A percentile compares a stretch with the other conserved stretches of the same genome.
These are phyloP conservation scores for Cryptosporidium bovis DNA, from an alignment of 169 alveolate species.

Conservation along the genomic window DNA sequence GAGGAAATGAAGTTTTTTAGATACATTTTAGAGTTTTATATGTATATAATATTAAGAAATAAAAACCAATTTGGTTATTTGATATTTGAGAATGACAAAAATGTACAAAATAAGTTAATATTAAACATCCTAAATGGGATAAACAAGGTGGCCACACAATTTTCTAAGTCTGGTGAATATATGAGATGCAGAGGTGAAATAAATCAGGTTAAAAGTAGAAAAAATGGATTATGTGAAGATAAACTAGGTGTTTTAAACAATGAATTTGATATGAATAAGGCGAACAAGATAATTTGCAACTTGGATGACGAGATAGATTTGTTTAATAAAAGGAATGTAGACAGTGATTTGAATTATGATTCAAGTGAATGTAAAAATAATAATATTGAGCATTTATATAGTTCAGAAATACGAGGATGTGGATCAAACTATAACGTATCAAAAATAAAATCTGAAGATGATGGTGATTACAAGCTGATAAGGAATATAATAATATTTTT, in stretches of 20 bases:
- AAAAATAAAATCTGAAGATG: neutral
- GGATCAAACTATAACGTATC: no score
- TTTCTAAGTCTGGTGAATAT: neutral
- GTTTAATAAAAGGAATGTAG: no score
- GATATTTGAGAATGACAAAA: neutral
- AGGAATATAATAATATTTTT: conserved; percentile 25
- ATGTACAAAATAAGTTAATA: neutral
- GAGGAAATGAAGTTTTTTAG: conserved; percentile 8
- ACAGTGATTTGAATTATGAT: no score
- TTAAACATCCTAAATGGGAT: conserved; percentile 37
- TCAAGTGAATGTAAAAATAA: no score
- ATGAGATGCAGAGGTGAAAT: neutral
- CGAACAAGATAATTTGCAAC: no score
- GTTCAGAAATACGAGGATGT: no score
- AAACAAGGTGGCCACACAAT: neutral
- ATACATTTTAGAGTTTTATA: conserved; percentile 32
- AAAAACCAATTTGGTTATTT: conserved; percentile 3
- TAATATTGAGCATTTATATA: no score
- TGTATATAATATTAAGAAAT: neutral
- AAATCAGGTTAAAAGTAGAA: neutral
- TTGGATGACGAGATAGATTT: no score
- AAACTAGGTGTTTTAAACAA: no score
- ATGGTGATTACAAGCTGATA: conserved; percentile 16
- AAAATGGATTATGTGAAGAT: no score
- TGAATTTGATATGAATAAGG: no score